Evolutionary conservation across 2,329 filamentous ascomycete species (phyloP).

Genomic region (Pseudogymnoascus sp.): DNA sequence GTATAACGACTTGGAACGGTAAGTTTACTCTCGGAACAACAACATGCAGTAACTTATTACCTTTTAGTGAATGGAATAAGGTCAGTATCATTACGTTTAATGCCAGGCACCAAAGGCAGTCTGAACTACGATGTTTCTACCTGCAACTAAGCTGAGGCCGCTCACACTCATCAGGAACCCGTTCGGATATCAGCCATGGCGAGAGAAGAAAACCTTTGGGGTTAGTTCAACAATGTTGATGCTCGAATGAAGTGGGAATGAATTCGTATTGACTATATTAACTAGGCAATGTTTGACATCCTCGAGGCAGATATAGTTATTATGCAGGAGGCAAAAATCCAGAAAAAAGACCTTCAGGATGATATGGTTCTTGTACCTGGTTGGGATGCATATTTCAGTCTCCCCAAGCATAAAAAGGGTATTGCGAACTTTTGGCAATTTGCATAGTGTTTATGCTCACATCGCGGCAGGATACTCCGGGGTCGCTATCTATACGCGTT

Average conservation of each 20-base stretch:
- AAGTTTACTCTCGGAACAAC: constrained; percentile 23
- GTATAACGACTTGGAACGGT: constrained; percentile 87
- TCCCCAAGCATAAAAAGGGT: constrained; percentile 92
- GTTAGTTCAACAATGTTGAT: constrained; percentile 32
- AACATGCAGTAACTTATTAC: constrained; percentile 15
- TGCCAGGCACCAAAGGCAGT: neutral
- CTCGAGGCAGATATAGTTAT: constrained; percentile 88
- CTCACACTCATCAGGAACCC: constrained; percentile 52
- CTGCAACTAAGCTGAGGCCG: neutral
- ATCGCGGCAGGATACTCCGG: constrained; percentile 71
- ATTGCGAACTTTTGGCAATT: neutral
- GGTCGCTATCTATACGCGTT: constrained; percentile 91
- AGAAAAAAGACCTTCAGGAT: constrained; percentile 81
- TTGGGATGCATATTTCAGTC: constrained; percentile 94
- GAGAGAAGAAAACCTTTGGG: constrained; percentile 60
- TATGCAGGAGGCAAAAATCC: constrained; percentile 95
- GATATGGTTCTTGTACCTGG: constrained; percentile 93
- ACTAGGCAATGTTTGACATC: constrained; percentile 83
- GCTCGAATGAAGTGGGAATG: neutral
- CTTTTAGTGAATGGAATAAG: constrained; percentile 68
- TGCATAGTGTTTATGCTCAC: constrained; percentile 11
- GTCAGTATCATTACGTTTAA: constrained; percentile 31
- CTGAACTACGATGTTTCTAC: neutral
- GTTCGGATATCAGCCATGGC: constrained; percentile 79
- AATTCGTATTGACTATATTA: neutral